A percentile compares a stretch with the other conserved stretches of the same genome.
phyloP scores from a whole-genome alignment of 257 asterid genomes.

The Scutellaria galericulata region DNA sequence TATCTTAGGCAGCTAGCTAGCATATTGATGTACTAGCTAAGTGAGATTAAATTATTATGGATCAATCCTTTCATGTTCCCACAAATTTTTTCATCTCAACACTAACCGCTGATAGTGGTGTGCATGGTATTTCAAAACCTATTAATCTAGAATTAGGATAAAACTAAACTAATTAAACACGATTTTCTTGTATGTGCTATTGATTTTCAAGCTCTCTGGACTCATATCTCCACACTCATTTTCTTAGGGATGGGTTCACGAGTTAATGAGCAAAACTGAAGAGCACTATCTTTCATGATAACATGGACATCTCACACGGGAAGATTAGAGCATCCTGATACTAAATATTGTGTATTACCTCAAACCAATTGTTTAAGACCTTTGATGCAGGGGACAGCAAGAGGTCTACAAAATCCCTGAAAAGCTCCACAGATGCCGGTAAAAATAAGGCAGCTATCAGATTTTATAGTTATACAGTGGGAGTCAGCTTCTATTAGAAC shows the following conservation, averaged over 20 bases:
- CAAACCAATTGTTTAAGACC: conserved; percentile 94
- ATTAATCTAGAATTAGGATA: neutral
- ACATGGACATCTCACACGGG: conserved; percentile 3
- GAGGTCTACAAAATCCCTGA: conserved; percentile 92
- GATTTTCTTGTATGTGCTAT: neutral
- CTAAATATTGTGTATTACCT: conserved; percentile 52
- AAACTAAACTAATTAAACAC: neutral
- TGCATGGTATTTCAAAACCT: conserved; percentile 5
- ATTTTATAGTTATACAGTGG: conserved; percentile 9
- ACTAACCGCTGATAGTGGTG: neutral
- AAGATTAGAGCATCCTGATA: conserved; percentile 3
- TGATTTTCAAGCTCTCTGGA: neutral
- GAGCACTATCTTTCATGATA: conserved; percentile 22
- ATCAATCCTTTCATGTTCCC: conserved; percentile 25
- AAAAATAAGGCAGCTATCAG: conserved; percentile 22
- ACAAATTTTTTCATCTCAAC: conserved; percentile 7
- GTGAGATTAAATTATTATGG: neutral
- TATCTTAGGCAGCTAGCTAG: conserved; percentile 11
- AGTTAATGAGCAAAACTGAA: neutral
- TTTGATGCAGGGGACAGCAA: conserved; percentile 89
- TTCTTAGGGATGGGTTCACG: neutral
- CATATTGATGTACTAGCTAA: neutral
- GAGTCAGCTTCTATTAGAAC: conserved; percentile 13
- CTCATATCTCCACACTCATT: neutral
- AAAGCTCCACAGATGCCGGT: conserved; percentile 36